Evolutionary conservation across 208 protist genomes (phyloP), one percentile per base, ranked within the genome.

Genomic region (Leishmania arabica): DNA sequence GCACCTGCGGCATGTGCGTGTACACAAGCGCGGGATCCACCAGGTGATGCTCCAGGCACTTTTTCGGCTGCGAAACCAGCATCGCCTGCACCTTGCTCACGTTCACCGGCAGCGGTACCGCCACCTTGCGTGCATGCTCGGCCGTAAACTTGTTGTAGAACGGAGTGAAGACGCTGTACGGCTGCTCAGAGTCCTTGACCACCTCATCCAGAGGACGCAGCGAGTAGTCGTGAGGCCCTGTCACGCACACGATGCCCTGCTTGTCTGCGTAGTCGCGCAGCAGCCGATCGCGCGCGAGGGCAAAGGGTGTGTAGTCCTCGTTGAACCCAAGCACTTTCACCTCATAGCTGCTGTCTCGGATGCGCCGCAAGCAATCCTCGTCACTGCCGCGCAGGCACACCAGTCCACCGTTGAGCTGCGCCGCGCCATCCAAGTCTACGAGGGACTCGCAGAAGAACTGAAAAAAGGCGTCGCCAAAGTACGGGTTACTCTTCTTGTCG

Each of bases 101-200:
- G n/a, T 68, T 77, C 9, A 37, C 66, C n/a, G 11, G 19, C 56
- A 84, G 69, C 31, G 87, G 82, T 42, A 69, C 60, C 45, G 54
- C 83, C 21, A 96, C 85, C 31, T 81, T 47, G 24, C 58, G 31
- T 13, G 86, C 87, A 82, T 92, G 85, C 9, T 91, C 75, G 1
- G 79, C 80, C 49, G 91, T 71, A 49, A 96, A 77, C 15, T 53
- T 70, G 66, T 88, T 85, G 82, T 92, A 96, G 81, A 94, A 96
- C 34, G 90, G 86, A 40, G 90, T 96, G 84, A 94, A 96, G 51
- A 96, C 90, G 56, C 89, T 89, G 76, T 95, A 96, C 17, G 91
- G 91, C 58, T 86, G 69, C 8, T 84, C 85, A 21, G 79, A 40
- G 24, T 74, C 79, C 34, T 70, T 91, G 34, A 83, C 56, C 42